Conservation (phyloP, 441 rosid genomes). For the Pelargonium cotyledonis region DNA sequence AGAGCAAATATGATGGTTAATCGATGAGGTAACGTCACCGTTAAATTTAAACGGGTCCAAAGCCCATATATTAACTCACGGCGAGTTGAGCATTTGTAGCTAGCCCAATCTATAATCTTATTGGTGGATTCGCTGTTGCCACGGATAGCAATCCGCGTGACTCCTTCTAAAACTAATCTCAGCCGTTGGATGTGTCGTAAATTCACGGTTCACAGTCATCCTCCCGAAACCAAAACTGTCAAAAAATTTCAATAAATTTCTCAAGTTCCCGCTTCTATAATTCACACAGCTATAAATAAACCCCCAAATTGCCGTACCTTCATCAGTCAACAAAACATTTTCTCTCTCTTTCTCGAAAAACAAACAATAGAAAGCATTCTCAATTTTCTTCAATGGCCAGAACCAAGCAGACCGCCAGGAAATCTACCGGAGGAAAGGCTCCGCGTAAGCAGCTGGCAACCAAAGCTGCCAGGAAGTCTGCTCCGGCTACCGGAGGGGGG, state of each 20-base stretch:
- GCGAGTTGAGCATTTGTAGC: too few relatives aligned
- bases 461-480: neutral
- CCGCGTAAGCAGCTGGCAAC: constrained; percentile 5
- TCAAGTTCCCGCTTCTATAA: neutral
- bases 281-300: neutral
- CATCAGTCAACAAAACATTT: neutral
- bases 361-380: too few relatives aligned
- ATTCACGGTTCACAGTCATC: neutral
- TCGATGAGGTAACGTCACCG: too few relatives aligned
- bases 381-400: neutral
- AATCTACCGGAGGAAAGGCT: constrained; percentile 7
- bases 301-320: neutral
- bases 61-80: too few relatives aligned
- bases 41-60: too few relatives aligned
- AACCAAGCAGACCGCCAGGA: neutral
- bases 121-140: neutral
- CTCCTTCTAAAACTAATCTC: neutral
- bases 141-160: neutral
- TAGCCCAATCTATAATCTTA: too few relatives aligned
- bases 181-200: neutral
- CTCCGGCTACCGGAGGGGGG: constrained; percentile 3
- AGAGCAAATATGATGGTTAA: too few relatives aligned
- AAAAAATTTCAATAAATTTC: neutral
- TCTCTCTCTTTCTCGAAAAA: neutral
- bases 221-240: neutral